Percentiles rank a stretch among this genome's conserved stretches.
phyloP scores from a whole-genome alignment of 1,139 yeast genomes.

The Geotrichum macrosporum region DNA sequence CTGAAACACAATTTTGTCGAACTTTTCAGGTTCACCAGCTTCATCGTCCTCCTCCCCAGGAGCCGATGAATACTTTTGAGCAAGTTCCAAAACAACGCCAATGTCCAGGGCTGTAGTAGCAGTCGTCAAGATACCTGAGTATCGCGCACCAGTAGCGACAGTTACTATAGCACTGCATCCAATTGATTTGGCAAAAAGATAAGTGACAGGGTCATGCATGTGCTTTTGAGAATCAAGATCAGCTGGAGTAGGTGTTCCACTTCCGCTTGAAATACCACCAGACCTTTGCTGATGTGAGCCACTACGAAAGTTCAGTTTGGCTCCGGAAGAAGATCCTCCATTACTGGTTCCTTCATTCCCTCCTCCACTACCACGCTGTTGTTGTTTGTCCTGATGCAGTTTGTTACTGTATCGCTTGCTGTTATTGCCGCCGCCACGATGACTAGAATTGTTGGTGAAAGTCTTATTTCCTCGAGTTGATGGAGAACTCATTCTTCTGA shows the following conservation, averaged over 20 bases:
- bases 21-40: constrained; percentile 35
- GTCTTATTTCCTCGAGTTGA: constrained; percentile 16
- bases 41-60: constrained; percentile 39
- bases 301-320: neutral
- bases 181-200: constrained; percentile 49
- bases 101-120: constrained; percentile 44
- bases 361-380: constrained; percentile 11
- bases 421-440: constrained; percentile 9
- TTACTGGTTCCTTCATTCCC: neutral
- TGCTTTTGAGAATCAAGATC: constrained; percentile 27
- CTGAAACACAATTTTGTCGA: constrained; percentile 49
- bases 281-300: constrained; percentile 1
- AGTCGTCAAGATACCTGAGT: constrained; percentile 54
- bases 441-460: constrained; percentile 8
- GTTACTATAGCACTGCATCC: constrained; percentile 58
- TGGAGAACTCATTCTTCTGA: constrained; percentile 10
- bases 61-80: constrained; percentile 42
- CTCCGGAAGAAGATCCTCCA: neutral
- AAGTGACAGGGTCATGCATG: constrained; percentile 49
- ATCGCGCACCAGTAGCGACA: constrained; percentile 56
- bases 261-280: neutral
- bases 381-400: neutral
- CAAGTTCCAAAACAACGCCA: constrained; percentile 53
- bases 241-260: constrained; percentile 12
- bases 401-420: constrained; percentile 10